These are phyloP conservation scores for Fusarium buxicola DNA, from an alignment of 2,329 filamentous ascomycete species.

Conservation along the genomic window DNA sequence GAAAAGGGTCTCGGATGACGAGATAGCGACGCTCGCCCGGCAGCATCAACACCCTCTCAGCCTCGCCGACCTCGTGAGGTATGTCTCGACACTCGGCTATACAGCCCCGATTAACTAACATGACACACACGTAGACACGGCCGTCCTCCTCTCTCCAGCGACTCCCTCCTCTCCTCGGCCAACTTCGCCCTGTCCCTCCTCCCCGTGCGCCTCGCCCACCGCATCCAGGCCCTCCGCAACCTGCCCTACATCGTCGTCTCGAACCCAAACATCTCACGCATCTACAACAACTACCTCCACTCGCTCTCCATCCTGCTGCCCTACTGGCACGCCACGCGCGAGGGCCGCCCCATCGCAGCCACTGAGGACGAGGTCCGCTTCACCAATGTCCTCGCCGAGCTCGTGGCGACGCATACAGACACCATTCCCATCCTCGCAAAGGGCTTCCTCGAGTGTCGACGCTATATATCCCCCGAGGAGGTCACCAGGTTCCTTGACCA, in stretches of 20 bases:
- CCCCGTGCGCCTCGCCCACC: slow-evolving; percentile 90
- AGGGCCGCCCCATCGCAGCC: slow-evolving; percentile 59
- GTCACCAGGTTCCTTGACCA: slow-evolving; percentile 95
- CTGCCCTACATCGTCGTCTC: slow-evolving; percentile 98
- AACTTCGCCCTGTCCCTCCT: slow-evolving; percentile 96
- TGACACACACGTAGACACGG: slow-evolving; percentile 66
- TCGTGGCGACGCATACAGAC: slow-evolving; percentile 94
- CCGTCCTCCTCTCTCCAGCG: slow-evolving; percentile 82
- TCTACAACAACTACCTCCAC: slow-evolving; percentile 96
- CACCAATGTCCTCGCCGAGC: slow-evolving; percentile 90
- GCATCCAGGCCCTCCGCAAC: slow-evolving; percentile 92
- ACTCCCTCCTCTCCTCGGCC: slow-evolving; percentile 86
- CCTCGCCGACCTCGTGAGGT: slow-evolving; percentile 90
- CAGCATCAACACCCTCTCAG: slow-evolving; percentile 84
- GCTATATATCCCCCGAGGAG: slow-evolving; percentile 84
- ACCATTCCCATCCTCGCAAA: slow-evolving; percentile 93
- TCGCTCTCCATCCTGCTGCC: slow-evolving; percentile 91
- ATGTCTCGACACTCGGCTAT: slow-evolving; percentile 36
- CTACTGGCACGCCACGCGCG: slow-evolving; percentile 69
- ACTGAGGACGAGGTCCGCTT: slow-evolving; percentile 91
- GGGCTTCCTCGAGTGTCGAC: slow-evolving; percentile 92
- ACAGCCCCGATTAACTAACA: neutral
- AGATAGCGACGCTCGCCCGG: slow-evolving; percentile 82
- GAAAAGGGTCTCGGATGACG: slow-evolving; percentile 70
- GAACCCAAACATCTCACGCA: slow-evolving; percentile 94